Evolutionary conservation across 345 rosid species (phyloP).

Genomic region (Eucalyptus curtisii): DNA sequence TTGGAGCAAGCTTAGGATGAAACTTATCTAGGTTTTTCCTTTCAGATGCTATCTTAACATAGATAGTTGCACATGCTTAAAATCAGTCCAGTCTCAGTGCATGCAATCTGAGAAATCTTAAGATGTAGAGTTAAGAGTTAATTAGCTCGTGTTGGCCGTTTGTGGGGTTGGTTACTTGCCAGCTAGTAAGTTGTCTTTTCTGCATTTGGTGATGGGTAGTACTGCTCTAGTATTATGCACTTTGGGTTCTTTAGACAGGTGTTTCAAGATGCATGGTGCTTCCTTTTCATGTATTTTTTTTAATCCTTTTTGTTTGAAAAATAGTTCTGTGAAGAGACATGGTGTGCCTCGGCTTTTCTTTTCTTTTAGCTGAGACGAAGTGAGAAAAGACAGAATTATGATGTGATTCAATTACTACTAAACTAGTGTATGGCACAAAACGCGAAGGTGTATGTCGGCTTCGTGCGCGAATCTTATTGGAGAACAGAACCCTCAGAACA

Average conservation of each 20-base stretch:
- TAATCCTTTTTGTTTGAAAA: background rate
- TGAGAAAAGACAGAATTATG: background rate
- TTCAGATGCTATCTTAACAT: background rate
- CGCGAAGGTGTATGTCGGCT: background rate
- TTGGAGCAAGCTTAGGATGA: background rate
- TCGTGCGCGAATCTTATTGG: background rate
- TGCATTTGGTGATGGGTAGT: background rate
- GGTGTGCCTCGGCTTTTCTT: background rate
- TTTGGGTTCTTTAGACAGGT: background rate
- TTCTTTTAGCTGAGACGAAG: background rate
- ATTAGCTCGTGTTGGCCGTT: background rate
- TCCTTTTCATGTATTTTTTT: background rate
- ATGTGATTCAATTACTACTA: background rate
- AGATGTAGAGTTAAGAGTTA: background rate
- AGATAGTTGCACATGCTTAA: background rate
- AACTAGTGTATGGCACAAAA: background rate
- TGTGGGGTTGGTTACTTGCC: background rate
- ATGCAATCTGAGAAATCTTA: background rate
- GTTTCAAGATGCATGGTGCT: background rate
- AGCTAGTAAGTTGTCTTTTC: background rate
- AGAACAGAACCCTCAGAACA: background rate
- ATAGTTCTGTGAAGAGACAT: background rate
- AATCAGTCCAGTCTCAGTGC: background rate
- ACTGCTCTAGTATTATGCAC: background rate
- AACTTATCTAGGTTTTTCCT: background rate